Evolutionary conservation across 805 yeast species (phyloP).

Genomic region (Zygosaccharomyces gambellarensis): DNA sequence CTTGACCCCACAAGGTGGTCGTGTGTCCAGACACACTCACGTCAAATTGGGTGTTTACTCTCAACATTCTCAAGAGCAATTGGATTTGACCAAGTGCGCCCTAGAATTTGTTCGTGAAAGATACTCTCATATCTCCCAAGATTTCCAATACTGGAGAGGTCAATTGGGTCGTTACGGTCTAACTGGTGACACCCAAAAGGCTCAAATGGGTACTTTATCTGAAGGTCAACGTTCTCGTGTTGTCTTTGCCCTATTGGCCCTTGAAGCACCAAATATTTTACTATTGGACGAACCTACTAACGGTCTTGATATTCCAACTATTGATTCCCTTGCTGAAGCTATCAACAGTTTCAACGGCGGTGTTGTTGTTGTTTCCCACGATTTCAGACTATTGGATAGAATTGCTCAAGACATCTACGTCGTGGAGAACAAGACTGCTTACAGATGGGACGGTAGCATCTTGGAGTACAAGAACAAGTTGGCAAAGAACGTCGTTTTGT

Average conservation of each 20-base stretch:
- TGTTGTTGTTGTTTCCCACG: slow-evolving; percentile 97
- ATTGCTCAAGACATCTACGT: slow-evolving; percentile 97
- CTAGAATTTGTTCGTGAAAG: slow-evolving; percentile 95
- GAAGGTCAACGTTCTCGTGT: slow-evolving; percentile 99
- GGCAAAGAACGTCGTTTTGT: slow-evolving; percentile 83
- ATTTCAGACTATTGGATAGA: slow-evolving; percentile 94
- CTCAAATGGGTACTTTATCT: slow-evolving; percentile 96
- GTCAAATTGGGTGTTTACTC: slow-evolving; percentile 98
- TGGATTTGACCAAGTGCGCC: slow-evolving; percentile 91
- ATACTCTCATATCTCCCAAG: slow-evolving; percentile 86
- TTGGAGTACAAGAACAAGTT: slow-evolving; percentile 88
- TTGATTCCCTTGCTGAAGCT: slow-evolving; percentile 96
- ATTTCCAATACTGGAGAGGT: slow-evolving; percentile 97
- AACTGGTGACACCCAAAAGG: slow-evolving; percentile 98
- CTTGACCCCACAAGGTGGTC: slow-evolving; percentile 82
- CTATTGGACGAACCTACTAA: slow-evolving; percentile 98
- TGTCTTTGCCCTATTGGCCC: slow-evolving; percentile 91
- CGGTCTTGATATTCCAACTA: slow-evolving; percentile 97
- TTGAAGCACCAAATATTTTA: slow-evolving; percentile 91
- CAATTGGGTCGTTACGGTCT: slow-evolving; percentile 97
- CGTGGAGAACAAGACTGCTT: slow-evolving; percentile 91
- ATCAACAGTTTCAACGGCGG: slow-evolving; percentile 94
- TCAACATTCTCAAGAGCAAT: slow-evolving; percentile 97
- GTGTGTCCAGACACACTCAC: slow-evolving; percentile 96
- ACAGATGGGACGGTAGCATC: slow-evolving; percentile 93